Percentiles rank a stretch among this genome's conserved stretches.
phyloP scores from a whole-genome alignment of 2,329 filamentous ascomycete species.

The Ophiostoma ulmi region DNA sequence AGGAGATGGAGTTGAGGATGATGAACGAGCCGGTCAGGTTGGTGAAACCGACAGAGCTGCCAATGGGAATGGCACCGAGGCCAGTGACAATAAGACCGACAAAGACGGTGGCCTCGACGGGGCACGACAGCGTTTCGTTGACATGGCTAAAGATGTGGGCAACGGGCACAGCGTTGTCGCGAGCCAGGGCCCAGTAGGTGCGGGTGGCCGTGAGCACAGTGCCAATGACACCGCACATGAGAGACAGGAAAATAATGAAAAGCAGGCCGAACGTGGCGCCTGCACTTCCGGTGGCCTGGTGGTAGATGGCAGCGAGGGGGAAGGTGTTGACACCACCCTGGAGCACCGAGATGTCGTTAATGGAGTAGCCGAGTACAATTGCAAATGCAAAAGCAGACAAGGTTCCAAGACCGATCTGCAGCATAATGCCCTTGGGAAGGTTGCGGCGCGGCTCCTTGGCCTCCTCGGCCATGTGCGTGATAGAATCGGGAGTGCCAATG shows the following conservation, averaged over 20 bases:
- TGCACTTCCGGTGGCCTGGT: conserved; percentile 46
- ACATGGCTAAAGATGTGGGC: conserved; percentile 49
- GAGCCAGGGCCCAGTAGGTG: conserved; percentile 50
- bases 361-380: conserved; percentile 49
- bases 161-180: conserved; percentile 58
- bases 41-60: conserved; percentile 50
- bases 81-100: conserved; percentile 48
- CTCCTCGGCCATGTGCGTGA: conserved; percentile 59
- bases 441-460: conserved; percentile 46
- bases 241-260: conserved; percentile 50
- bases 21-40: conserved; percentile 56
- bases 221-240: conserved; percentile 44
- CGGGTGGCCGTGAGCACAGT: conserved; percentile 46
- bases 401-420: conserved; percentile 45
- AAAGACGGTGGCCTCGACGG: conserved; percentile 54
- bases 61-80: conserved; percentile 53
- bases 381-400: conserved; percentile 49
- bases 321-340: conserved; percentile 49
- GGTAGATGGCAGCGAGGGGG: conserved; percentile 60
- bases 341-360: conserved; percentile 51
- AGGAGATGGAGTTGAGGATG: conserved; percentile 51
- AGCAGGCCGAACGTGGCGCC: conserved; percentile 53
- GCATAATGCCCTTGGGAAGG: conserved; percentile 47
- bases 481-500: conserved; percentile 58
- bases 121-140: conserved; percentile 51